Evolutionary conservation across 2,329 filamentous ascomycete species (phyloP).

Genomic region (Scedosporium dehoogii): DNA sequence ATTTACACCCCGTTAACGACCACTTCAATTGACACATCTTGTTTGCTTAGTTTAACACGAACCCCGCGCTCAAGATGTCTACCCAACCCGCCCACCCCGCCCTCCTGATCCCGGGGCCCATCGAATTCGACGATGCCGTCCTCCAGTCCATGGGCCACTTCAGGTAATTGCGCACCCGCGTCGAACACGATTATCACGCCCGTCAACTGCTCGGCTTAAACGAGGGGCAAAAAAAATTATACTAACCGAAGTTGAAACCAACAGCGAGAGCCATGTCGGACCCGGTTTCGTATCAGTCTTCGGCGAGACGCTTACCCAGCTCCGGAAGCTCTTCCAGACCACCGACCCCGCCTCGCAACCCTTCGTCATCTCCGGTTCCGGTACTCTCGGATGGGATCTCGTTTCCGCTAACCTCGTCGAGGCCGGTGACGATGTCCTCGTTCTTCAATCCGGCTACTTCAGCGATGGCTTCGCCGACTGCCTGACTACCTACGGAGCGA

Average conservation of each 20-base stretch:
- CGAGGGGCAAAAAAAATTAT: background rate
- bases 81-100: constrained; percentile 55
- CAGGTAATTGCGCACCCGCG: constrained; percentile 41
- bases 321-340: constrained; percentile 91
- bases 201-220: background rate
- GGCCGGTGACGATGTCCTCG: constrained; percentile 78
- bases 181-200: background rate
- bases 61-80: constrained; percentile 36
- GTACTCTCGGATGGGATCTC: constrained; percentile 93
- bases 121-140: constrained; percentile 97
- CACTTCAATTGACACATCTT: background rate
- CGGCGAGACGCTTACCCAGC: constrained; percentile 76
- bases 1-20: background rate
- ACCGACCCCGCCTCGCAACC: constrained; percentile 74
- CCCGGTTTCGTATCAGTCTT: constrained; percentile 83
- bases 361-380: constrained; percentile 87
- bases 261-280: constrained; percentile 87
- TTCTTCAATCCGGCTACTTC: constrained; percentile 95
- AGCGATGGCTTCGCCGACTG: constrained; percentile 91
- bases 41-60: background rate
- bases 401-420: constrained; percentile 91
- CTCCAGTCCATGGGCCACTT: constrained; percentile 92
- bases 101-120: constrained; percentile 91
- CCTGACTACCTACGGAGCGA: constrained; percentile 81
- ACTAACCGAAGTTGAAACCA: constrained; percentile 2